These are phyloP conservation scores for Nephelium lappaceum DNA, from an alignment of 345 rosid species.

Conservation along the genomic window DNA sequence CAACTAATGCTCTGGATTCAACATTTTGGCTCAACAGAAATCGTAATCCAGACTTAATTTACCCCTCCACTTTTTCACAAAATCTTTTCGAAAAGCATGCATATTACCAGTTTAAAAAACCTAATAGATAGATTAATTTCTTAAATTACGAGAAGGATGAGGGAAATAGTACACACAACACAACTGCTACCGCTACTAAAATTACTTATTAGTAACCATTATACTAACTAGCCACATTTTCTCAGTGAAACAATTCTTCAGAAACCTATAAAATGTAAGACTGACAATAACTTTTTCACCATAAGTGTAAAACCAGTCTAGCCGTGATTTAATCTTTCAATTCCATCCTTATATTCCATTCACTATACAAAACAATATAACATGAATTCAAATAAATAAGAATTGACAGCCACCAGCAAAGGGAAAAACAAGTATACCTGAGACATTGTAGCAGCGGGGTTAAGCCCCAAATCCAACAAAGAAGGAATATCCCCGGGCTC, in stretches of 20 bases:
- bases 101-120: neutral
- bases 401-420: neutral
- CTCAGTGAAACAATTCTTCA: too few relatives aligned
- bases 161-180: neutral
- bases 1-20: neutral
- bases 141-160: neutral
- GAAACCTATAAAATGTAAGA: neutral
- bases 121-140: neutral
- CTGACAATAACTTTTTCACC: neutral
- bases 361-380: neutral
- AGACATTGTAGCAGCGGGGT: constrained; percentile 47
- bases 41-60: neutral
- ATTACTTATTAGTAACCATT: neutral
- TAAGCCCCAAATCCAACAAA: constrained; percentile 83
- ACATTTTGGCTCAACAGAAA: neutral
- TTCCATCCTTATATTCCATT: neutral
- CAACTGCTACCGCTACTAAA: neutral
- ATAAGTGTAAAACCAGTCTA: too few relatives aligned
- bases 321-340: neutral
- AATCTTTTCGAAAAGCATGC: neutral
- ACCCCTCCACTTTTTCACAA: neutral
- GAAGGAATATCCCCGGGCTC: constrained; percentile 92
- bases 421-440: constrained; percentile 53
- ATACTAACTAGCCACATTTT: neutral
- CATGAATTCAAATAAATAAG: constrained; percentile 7